Percentiles rank a stretch among this genome's conserved stretches.
These are phyloP conservation scores for Santalum album DNA, from an alignment of 164 flowering plant species.

Conservation along the genomic window DNA sequence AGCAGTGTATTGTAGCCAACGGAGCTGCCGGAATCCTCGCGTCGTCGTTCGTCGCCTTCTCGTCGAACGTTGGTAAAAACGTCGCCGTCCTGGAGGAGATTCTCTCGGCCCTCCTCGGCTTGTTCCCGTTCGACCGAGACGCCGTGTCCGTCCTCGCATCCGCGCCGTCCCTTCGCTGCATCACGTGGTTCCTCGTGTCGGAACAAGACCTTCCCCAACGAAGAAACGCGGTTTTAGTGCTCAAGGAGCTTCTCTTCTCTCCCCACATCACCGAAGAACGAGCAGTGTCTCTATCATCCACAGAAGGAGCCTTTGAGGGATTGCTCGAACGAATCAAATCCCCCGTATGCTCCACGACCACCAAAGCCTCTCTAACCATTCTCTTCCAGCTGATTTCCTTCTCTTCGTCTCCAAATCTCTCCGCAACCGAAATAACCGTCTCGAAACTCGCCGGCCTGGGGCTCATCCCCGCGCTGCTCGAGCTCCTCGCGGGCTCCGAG, in stretches of 20 bases:
- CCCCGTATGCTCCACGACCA: constrained; percentile 49
- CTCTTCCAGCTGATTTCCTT: constrained; percentile 38
- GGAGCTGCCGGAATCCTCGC: constrained; percentile 30
- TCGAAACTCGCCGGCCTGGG: constrained; percentile 37
- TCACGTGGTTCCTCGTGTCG: constrained; percentile 35
- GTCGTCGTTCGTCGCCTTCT: constrained; percentile 31
- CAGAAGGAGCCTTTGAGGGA: constrained; percentile 36
- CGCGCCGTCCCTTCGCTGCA: constrained; percentile 26
- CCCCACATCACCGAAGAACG: no score
- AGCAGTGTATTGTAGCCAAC: constrained; percentile 26
- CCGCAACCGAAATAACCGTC: constrained; percentile 1
- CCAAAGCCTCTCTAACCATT: constrained; percentile 43
- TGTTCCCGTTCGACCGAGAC: constrained; percentile 36
- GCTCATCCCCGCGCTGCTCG: constrained; percentile 38
- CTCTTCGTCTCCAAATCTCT: not conserved
- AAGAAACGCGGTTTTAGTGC: constrained; percentile 33
- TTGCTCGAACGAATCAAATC: constrained; percentile 38
- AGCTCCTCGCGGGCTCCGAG: constrained; percentile 49
- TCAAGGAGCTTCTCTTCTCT: constrained; percentile 37
- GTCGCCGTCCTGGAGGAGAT: constrained; percentile 33
- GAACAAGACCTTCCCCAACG: constrained; percentile 31
- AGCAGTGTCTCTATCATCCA: constrained; percentile 9
- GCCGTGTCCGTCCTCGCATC: constrained; percentile 26
- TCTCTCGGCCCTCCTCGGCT: constrained; percentile 20
- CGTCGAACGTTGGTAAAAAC: constrained; percentile 9